These are phyloP conservation scores for Microbotryum silenes-acaulis DNA, from an alignment of 1,284 basidiomycete species.

Conservation along the genomic window DNA sequence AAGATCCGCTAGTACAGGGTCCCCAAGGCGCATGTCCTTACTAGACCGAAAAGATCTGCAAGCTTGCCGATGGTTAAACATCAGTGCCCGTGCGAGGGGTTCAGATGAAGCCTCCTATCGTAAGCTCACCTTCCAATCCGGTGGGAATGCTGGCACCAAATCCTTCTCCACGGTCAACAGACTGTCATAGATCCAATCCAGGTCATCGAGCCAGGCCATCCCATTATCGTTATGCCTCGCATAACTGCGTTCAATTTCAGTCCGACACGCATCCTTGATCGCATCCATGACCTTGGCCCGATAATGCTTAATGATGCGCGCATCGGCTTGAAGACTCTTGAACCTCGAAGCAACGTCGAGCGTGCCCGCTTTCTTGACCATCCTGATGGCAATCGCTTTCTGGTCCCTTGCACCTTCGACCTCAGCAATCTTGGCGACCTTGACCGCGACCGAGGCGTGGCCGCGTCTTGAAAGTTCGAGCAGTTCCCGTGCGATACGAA, in stretches of 20 bases:
- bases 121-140: conserved; percentile 46
- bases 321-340: conserved; percentile 83
- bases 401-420: conserved; percentile 89
- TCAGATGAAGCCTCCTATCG: background rate
- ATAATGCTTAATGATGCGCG: conserved; percentile 92
- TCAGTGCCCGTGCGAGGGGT: background rate
- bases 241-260: conserved; percentile 18
- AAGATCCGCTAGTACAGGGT: background rate
- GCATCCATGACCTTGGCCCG: conserved; percentile 78
- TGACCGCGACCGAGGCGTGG: conserved; percentile 75
- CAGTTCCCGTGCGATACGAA: conserved; percentile 67
- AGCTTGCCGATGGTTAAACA: background rate
- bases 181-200: conserved; percentile 92
- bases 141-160: conserved; percentile 84
- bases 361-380: conserved; percentile 86
- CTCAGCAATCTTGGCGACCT: conserved; percentile 87
- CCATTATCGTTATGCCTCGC: conserved; percentile 23
- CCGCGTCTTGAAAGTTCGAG: conserved; percentile 74
- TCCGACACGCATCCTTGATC: conserved; percentile 51
- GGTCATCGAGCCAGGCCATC: conserved; percentile 63
- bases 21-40: background rate
- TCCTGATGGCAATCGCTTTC: conserved; percentile 84
- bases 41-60: conserved; percentile 27
- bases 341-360: conserved; percentile 82
- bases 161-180: conserved; percentile 81